Evolutionary conservation across 768 basidiomycete species (phyloP).

Genomic region (Suillus placidus): DNA sequence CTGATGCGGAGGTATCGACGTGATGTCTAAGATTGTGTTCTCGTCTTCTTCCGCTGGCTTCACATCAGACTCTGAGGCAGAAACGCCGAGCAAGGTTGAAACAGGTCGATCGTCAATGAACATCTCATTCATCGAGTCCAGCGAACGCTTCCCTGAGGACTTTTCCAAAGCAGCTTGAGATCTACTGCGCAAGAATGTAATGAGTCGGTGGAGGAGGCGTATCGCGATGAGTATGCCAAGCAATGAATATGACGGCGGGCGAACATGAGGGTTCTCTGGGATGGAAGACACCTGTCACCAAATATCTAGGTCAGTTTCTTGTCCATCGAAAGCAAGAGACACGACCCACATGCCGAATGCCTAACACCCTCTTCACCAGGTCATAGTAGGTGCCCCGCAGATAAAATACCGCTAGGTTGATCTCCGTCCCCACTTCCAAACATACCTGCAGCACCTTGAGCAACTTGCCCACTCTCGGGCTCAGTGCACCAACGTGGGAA

Average conservation of each 20-base stretch:
- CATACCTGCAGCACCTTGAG: conserved; percentile 46
- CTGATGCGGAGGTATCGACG: conserved; percentile 50
- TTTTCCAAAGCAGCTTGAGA: conserved; percentile 27
- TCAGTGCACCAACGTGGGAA: conserved; percentile 38
- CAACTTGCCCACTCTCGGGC: conserved; percentile 32
- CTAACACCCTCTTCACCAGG: conserved; percentile 63
- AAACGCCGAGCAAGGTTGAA: conserved; percentile 53
- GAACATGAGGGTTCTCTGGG: conserved; percentile 67
- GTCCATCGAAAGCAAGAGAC: background rate
- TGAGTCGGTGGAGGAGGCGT: conserved; percentile 64
- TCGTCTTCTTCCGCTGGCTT: conserved; percentile 72
- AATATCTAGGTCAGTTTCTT: background rate
- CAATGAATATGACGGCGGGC: conserved; percentile 86
- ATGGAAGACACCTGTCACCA: conserved; percentile 66
- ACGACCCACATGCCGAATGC: conserved; percentile 64
- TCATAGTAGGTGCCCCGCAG: conserved; percentile 80
- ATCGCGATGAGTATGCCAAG: conserved; percentile 73
- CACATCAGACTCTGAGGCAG: conserved; percentile 54
- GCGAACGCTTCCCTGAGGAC: conserved; percentile 38
- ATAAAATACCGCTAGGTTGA: conserved; percentile 84
- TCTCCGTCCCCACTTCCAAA: conserved; percentile 62
- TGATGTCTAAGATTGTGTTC: conserved; percentile 64
- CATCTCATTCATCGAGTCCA: conserved; percentile 39
- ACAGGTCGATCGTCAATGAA: conserved; percentile 65
- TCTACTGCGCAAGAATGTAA: conserved; percentile 45